Percentiles rank a stretch among this genome's conserved stretches.
These are phyloP conservation scores for Verticillium longisporum DNA, from an alignment of 2,329 filamentous ascomycete species.

Conservation along the genomic window DNA sequence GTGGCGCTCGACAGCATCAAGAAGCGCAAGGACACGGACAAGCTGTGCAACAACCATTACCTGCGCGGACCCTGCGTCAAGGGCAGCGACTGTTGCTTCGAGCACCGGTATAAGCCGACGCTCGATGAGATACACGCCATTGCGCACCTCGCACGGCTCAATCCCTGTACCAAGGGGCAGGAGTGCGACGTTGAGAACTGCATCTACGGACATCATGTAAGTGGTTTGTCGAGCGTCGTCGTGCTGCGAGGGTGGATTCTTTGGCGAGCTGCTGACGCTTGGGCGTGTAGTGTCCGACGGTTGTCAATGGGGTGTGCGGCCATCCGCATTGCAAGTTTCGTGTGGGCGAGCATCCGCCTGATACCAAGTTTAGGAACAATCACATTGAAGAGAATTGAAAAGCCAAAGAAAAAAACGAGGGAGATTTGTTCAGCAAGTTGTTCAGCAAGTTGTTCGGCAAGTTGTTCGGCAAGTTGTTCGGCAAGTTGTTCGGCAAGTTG, in stretches of 20 bases:
- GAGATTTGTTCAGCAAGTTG: too few relatives aligned
- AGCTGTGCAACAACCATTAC: slow-evolving; percentile 58
- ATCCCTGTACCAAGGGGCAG: slow-evolving; percentile 51
- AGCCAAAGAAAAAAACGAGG: too few relatives aligned
- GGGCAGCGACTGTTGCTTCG: slow-evolving; percentile 47
- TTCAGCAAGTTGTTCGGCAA: too few relatives aligned
- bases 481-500: too few relatives aligned
- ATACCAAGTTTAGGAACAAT: slow-evolving; percentile 41
- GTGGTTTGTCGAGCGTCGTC: too few relatives aligned
- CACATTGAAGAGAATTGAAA: slow-evolving; percentile 24
- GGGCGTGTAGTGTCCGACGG: slow-evolving; percentile 43
- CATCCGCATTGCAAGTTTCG: slow-evolving; percentile 51
- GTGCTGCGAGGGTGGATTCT: background rate
- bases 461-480: too few relatives aligned
- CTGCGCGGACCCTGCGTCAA: slow-evolving; percentile 51
- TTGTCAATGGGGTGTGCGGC: slow-evolving; percentile 41
- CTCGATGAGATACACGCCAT: slow-evolving; percentile 51
- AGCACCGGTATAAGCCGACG: slow-evolving; percentile 46
- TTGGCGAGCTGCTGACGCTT: background rate
- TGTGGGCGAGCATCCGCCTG: slow-evolving; percentile 46
- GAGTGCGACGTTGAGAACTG: slow-evolving; percentile 51
- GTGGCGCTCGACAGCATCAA: slow-evolving; percentile 46
- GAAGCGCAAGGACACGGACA: slow-evolving; percentile 45
- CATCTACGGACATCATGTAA: slow-evolving; percentile 57
- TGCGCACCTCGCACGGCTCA: slow-evolving; percentile 46